Percentiles rank a stretch among this genome's conserved stretches.
Evolutionary conservation across 495 filamentous ascomycete genomes (phyloP).

Genomic region (Astrothelium macrocarpum): DNA sequence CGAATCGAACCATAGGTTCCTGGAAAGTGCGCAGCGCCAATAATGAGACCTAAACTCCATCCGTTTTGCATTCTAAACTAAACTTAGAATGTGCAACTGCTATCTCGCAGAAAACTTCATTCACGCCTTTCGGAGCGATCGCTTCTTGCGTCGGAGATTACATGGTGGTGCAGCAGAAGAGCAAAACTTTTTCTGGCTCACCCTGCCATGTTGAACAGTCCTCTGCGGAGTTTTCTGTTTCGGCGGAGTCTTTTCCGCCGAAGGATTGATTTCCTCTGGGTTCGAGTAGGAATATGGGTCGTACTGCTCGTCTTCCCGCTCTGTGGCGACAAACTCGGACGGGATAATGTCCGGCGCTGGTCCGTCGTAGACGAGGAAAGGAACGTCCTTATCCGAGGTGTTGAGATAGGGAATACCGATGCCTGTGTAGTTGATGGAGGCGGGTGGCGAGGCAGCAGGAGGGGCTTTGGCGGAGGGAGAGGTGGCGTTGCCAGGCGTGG

Average conservation of each 20-base stretch:
- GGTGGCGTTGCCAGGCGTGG: neutral
- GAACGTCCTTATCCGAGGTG: neutral
- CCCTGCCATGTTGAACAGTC: neutral
- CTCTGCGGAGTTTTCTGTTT: neutral
- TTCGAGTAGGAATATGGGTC: neutral
- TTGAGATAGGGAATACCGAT: constrained; percentile 1
- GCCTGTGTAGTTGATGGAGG: neutral
- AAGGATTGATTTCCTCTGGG: neutral
- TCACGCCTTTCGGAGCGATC: neutral
- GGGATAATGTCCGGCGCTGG: neutral
- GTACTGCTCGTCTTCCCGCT: neutral
- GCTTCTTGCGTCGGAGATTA: neutral
- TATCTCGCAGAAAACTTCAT: too few species aligned
- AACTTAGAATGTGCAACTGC: too few species aligned
- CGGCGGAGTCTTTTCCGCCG: neutral
- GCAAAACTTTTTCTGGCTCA: neutral
- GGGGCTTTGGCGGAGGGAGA: neutral
- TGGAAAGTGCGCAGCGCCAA: too few species aligned
- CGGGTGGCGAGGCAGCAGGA: neutral
- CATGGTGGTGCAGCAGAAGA: neutral
- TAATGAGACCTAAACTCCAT: too few species aligned
- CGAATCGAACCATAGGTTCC: too few species aligned
- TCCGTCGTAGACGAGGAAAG: neutral
- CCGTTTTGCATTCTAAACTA: too few species aligned
- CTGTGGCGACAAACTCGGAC: neutral